Conservation (phyloP, 257 asterid species). For the Capsicum pubescens region DNA sequence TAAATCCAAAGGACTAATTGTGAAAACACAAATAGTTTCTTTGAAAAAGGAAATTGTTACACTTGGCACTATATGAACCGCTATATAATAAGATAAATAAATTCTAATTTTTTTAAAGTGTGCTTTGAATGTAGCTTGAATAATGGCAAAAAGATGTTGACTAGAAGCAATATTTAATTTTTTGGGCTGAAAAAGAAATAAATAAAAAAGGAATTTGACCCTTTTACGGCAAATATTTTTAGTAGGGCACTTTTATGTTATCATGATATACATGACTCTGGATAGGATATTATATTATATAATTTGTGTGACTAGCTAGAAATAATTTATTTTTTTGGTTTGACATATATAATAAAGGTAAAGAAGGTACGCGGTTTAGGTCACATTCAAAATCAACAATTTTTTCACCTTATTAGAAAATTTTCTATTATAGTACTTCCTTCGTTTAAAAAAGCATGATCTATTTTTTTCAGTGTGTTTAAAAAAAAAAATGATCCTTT, state of each 20-base stretch:
- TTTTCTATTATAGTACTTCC: too few relatives aligned
- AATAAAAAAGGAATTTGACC: background rate
- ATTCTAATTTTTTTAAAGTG: background rate
- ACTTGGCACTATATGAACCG: background rate
- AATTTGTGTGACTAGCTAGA: background rate
- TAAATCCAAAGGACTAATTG: background rate
- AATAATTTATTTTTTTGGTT: background rate
- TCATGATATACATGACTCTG: background rate
- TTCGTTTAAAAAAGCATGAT: too few relatives aligned
- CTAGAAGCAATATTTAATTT: background rate
- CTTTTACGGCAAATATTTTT: background rate
- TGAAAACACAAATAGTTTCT: background rate
- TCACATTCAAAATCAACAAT: background rate
- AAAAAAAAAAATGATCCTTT: too few relatives aligned
- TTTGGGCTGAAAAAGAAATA: background rate
- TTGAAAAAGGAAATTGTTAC: background rate
- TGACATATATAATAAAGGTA: background rate
- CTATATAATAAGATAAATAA: background rate
- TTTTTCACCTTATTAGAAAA: too few relatives aligned
- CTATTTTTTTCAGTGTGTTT: too few relatives aligned
- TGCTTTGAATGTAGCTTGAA: slow-evolving; percentile 5
- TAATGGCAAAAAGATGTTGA: background rate
- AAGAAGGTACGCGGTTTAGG: too few relatives aligned
- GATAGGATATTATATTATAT: background rate
- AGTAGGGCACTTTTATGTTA: background rate